Evolutionary conservation across 78 protist species (phyloP).

Genomic region (Thecamonas trahens): DNA sequence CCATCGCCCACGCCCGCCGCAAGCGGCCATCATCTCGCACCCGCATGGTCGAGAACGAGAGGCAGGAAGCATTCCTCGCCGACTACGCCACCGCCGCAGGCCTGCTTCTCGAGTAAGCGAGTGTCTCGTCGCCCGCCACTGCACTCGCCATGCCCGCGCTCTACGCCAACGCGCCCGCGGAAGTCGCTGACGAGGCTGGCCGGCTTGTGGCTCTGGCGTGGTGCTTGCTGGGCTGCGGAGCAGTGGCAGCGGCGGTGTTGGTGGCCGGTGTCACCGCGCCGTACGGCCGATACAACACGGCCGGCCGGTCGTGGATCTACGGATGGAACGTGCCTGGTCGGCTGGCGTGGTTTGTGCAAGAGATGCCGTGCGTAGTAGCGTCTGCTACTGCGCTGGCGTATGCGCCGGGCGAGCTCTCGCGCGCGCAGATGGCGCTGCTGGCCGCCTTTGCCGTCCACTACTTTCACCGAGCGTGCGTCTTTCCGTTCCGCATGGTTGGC

Average conservation of each 20-base stretch:
- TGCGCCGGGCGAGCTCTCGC: not conserved
- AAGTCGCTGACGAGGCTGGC: too few species aligned
- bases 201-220: too few species aligned
- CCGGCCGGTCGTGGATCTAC: not conserved
- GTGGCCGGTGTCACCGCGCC: not conserved
- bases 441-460: conserved; percentile 21
- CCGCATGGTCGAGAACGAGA: too few species aligned
- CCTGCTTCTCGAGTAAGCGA: too few species aligned
- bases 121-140: too few species aligned
- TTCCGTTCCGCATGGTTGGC: not conserved
- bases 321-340: not conserved
- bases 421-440: not conserved
- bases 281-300: not conserved
- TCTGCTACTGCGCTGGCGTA: not conserved
- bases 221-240: too few species aligned
- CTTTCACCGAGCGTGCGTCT: conserved; percentile 15
- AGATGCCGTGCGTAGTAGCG: conserved; percentile 8
- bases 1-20: too few species aligned
- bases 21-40: too few species aligned
- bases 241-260: not conserved
- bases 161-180: too few species aligned
- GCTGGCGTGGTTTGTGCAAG: conserved; percentile 23
- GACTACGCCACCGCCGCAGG: too few species aligned
- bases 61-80: too few species aligned
- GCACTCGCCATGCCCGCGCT: too few species aligned